Base-by-base conservation (phyloP, 148 eudicot genomes). In the Nyssa sinensis region DNA sequence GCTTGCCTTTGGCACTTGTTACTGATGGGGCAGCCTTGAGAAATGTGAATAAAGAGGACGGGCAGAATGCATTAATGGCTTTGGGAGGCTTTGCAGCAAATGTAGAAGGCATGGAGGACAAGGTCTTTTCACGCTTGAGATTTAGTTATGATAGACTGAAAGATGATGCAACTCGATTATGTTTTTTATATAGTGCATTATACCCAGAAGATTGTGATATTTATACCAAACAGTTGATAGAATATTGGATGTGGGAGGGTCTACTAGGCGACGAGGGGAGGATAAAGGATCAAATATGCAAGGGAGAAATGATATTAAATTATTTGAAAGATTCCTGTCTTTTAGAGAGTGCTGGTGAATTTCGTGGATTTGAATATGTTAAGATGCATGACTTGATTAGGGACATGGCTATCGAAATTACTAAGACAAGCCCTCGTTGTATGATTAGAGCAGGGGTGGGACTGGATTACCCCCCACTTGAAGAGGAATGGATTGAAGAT, bases 191-290 rank as follows among this genome's bases (percentile, higher is more conserved):
- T 17, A 78, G 85, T 68, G 79, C 79, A 10, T 72, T 82, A 53
- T 82, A 71, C 51, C 85, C 85, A 12, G 72, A 72, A 61, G 77
- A 70, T 55, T 70, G 71, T 62, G 9, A 64, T n/a, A 75, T 82
- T 74, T 67, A 78, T 32, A 27, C 68, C 1, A 74, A 41, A 57
- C 70, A 75, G 58, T 25, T 82, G 64, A 78, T 82, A 39, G 85
- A 82, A 65, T 78, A 78, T 14, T 82, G 82, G 85, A 72, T 82
- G n/a, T n/a, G n/a, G n/a, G n/a, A n/a, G n/a, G n/a, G n/a, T n/a
- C n/a, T n/a, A n/a, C n/a, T n/a, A n/a, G 85, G 82, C 30, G 24
- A 51, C 17, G 67, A 75, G 14, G 47, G 33, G 27, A 70, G 82
- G 3, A 25, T 78, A 23, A 74, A 71, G 23, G 77, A 74, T 58